Percentiles rank a stretch among this genome's conserved stretches.
Evolutionary conservation across 805 yeast genomes (phyloP).

Genomic region (Saturnispora gosingensis): DNA sequence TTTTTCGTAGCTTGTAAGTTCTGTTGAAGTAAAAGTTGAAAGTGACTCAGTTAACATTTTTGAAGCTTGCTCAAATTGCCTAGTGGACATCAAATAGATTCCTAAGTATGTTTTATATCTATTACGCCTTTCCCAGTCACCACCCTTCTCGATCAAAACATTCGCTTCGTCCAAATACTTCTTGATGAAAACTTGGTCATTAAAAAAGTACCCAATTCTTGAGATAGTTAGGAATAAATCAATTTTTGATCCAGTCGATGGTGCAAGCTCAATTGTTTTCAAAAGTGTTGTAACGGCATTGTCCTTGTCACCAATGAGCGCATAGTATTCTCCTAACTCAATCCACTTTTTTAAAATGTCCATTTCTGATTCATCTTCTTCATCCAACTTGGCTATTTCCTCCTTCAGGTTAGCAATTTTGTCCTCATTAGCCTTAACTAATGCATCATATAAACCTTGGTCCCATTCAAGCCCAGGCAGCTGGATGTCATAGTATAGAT

Average conservation of each 20-base stretch:
- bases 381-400: conserved; percentile 44
- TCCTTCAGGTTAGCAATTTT: conserved; percentile 45
- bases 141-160: conserved; percentile 83
- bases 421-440: conserved; percentile 45
- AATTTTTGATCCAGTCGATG: conserved; percentile 83
- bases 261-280: conserved; percentile 69
- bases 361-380: conserved; percentile 78
- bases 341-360: conserved; percentile 71
- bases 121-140: conserved; percentile 98
- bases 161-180: conserved; percentile 68
- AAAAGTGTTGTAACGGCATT: conserved; percentile 60
- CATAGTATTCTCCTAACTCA: conserved; percentile 79
- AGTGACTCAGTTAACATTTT: conserved; percentile 78
- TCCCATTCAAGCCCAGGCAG: conserved; percentile 46
- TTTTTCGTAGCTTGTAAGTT: conserved; percentile 79
- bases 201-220: conserved; percentile 83
- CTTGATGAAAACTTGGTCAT: conserved; percentile 61
- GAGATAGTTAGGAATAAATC: conserved; percentile 76
- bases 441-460: conserved; percentile 40
- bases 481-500: conserved; percentile 42
- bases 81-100: conserved; percentile 69
- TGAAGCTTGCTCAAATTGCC: conserved; percentile 82
- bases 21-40: conserved; percentile 92
- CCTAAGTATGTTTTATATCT: conserved; percentile 89
- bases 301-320: conserved; percentile 70